Conservation (phyloP, 2,329 filamentous ascomycete genomes). For the Alternaria sp. region DNA sequence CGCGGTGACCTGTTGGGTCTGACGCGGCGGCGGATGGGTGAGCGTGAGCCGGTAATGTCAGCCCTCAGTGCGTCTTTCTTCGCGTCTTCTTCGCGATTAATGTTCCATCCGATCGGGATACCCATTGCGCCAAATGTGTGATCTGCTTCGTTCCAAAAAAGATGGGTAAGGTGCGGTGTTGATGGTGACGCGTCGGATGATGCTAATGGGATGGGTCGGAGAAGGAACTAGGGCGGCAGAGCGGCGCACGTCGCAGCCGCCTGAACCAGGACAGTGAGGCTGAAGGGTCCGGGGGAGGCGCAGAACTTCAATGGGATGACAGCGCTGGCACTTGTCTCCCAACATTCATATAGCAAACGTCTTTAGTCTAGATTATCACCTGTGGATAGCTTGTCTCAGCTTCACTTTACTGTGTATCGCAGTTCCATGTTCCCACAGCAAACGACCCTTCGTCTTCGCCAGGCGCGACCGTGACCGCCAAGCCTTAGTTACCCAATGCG, state of each 20-base stretch:
- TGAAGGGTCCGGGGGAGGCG: conserved; percentile 19
- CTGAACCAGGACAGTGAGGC: conserved; percentile 26
- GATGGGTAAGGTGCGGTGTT: conserved; percentile 16
- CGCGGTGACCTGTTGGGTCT: conserved; percentile 32
- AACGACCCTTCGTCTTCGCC: conserved; percentile 11
- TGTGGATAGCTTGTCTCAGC: neutral
- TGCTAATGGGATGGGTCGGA: conserved; percentile 18
- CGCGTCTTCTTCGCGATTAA: conserved; percentile 58
- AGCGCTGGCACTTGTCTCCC: neutral
- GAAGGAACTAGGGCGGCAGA: conserved; percentile 19
- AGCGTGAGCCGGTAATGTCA: conserved; percentile 62
- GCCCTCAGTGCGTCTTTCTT: conserved; percentile 55
- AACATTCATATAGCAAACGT: neutral
- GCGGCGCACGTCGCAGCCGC: conserved; percentile 13
- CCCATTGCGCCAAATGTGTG: conserved; percentile 50
- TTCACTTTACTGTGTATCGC: neutral
- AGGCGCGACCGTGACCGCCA: conserved; percentile 27
- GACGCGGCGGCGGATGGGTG: conserved; percentile 62
- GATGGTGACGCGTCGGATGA: conserved; percentile 32
- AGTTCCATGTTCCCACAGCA: neutral
- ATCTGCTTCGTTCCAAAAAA: conserved; percentile 16
- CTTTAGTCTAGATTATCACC: neutral
- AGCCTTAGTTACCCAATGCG: conserved; percentile 27
- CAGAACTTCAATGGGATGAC: conserved; percentile 8
- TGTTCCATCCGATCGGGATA: conserved; percentile 54